Evolutionary conservation across 106 monocot species (phyloP), one percentile per base, ranked within the genome.

Genomic region (Acanthochlamys bracteata): DNA sequence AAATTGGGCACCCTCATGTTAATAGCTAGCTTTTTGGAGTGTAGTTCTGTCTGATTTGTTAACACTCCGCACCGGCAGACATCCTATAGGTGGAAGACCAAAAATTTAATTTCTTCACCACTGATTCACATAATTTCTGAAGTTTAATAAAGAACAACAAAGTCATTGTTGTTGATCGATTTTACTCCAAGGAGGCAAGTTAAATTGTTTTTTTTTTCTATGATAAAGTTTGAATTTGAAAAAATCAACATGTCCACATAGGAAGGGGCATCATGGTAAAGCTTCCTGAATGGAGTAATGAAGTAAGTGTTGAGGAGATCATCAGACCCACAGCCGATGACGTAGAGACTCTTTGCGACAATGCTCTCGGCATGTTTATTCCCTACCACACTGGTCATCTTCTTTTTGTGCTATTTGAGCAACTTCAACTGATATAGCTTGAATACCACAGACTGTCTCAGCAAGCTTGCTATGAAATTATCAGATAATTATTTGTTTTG

Each of bases 241-340:
- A 20, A 39, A 3, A 82, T 65, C 33, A 77, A 20, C n/a, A 70
- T 60, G 23, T 73, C 42, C 20, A 64, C 62, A 61, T 80, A 80
- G 9, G 80, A 71, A 15, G 59, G 21, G 14, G 75, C 55, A 67
- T 80, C 75, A 51, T 75, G 75, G 19, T 81, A 41, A 19, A 11
- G 11, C 10, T 58, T 69, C n/a, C 72, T 62, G 10, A 77, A 66
- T 14, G 73, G 69, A n/a, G 69, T 68, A 10, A 55, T 60, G 58
- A 77, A 82, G 60, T 82, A 82, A 0, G 72, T 82, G 58, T 77
- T 73, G 1, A 72, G 72, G 11, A 77, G 23, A 53, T 82, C 81
- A 41, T 73, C 65, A 4, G 64, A 63, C 24, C 81, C 81, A 0
- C 68, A 64, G 39, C 55, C 33, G 20, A 77, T 47, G 0, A 73